A percentile compares a stretch with the other conserved stretches of the same genome.
Evolutionary conservation across 2,329 filamentous ascomycete species (phyloP).

Genomic region (Parastagonospora avenae): DNA sequence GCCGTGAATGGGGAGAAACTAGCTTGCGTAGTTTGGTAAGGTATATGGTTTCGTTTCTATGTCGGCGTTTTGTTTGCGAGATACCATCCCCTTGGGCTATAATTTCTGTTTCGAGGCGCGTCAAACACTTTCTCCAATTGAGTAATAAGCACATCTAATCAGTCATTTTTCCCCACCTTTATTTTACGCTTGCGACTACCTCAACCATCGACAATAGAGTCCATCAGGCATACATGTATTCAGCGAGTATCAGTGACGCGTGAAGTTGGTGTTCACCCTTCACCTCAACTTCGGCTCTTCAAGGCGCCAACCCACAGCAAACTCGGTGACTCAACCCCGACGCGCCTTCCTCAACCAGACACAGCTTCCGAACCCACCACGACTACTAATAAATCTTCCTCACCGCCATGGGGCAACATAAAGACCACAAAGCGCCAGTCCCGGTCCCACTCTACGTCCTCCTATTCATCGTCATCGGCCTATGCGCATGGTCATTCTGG

Average conservation of each 20-base stretch:
- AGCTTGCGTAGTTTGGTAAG: background rate
- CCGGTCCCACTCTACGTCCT: constrained; percentile 18
- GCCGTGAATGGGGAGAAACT: background rate
- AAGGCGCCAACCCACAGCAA: background rate
- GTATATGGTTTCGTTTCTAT: background rate
- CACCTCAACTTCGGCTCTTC: background rate
- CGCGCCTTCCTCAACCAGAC: background rate
- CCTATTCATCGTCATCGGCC: constrained; percentile 14
- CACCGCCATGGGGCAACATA: background rate
- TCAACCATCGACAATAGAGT: too few species aligned
- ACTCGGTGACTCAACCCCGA: background rate
- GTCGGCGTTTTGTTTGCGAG: background rate
- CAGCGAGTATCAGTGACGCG: background rate
- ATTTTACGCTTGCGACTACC: too few species aligned
- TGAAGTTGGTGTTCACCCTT: background rate
- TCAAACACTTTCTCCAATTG: background rate
- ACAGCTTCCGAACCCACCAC: background rate
- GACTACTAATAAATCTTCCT: background rate
- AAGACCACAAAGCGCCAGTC: background rate
- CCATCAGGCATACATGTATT: too few species aligned
- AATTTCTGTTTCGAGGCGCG: background rate
- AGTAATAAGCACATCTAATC: background rate
- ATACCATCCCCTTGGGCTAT: background rate
- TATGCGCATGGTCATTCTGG: constrained; percentile 27
- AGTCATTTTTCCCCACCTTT: background rate